These are phyloP conservation scores for Durotheca rogersii DNA, from an alignment of 495 filamentous ascomycete genomes.

Conservation along the genomic window DNA sequence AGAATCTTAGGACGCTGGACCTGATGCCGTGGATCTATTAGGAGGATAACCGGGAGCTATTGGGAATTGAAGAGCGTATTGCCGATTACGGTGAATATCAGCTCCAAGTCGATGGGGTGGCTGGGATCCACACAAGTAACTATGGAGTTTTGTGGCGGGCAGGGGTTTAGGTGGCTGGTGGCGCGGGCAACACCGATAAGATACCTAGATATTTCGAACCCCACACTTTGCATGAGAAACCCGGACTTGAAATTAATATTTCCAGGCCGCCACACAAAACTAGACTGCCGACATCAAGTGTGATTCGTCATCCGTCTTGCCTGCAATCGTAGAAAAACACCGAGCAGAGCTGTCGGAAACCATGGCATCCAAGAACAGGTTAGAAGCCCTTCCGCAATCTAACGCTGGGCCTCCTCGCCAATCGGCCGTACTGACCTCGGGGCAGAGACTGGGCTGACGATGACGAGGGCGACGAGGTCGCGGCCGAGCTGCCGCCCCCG, in stretches of 20 bases:
- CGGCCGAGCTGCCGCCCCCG: slow-evolving; percentile 75
- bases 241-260: slow-evolving; percentile 25
- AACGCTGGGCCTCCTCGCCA: not conserved
- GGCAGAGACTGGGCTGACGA: slow-evolving; percentile 92
- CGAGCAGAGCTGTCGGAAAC: not conserved
- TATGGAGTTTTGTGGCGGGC: not conserved
- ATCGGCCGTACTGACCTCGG: slow-evolving; percentile 13
- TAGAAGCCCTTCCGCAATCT: not conserved
- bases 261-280: slow-evolving; percentile 14
- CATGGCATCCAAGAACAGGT: slow-evolving; percentile 27
- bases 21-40: no score
- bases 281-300: slow-evolving; percentile 16
- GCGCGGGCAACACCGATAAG: slow-evolving; percentile 30
- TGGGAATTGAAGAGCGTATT: no score
- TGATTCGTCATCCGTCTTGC: not conserved
- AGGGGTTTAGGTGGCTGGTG: slow-evolving; percentile 17
- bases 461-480: slow-evolving; percentile 81
- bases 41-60: no score
- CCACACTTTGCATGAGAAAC: slow-evolving; percentile 29
- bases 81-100: no score
- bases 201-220: slow-evolving; percentile 26
- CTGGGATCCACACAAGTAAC: no score
- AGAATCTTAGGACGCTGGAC: no score
- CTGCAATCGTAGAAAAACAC: not conserved
- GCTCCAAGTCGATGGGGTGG: no score